Evolutionary conservation across 371 early-diverging fungal species (phyloP).

Genomic region (Mucor piriformis): DNA sequence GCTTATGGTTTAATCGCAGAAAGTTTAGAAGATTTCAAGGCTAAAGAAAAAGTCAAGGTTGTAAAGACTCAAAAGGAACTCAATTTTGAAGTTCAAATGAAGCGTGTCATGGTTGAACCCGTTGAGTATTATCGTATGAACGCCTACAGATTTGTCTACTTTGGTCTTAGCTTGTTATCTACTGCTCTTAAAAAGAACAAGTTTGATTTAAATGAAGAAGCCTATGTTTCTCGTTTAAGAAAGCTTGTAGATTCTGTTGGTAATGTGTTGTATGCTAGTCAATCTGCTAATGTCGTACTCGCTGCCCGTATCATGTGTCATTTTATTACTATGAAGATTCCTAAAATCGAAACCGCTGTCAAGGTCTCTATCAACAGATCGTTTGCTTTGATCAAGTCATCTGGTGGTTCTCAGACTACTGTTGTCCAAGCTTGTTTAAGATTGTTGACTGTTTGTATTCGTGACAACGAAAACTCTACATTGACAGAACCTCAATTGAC

Average conservation of each 20-base stretch:
- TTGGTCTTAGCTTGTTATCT: constrained; percentile 82
- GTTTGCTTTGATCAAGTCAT: constrained; percentile 71
- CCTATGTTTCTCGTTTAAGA: constrained; percentile 70
- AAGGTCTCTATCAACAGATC: constrained; percentile 77
- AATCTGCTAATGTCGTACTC: constrained; percentile 67
- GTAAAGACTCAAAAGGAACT: constrained; percentile 58
- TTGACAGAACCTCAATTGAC: constrained; percentile 79
- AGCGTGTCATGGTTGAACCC: constrained; percentile 52
- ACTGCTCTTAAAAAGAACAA: constrained; percentile 70
- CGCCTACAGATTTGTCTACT: constrained; percentile 88
- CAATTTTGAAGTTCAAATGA: constrained; percentile 76
- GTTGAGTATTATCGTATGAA: constrained; percentile 76
- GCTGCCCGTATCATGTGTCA: constrained; percentile 73
- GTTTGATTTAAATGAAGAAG: constrained; percentile 56
- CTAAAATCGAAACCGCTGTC: constrained; percentile 64
- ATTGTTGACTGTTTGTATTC: constrained; percentile 77
- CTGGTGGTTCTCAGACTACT: constrained; percentile 69
- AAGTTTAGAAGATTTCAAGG: constrained; percentile 65
- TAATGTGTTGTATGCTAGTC: constrained; percentile 80
- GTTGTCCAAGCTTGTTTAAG: constrained; percentile 81
- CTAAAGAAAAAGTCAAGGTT: constrained; percentile 48
- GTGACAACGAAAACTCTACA: constrained; percentile 61
- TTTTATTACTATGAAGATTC: constrained; percentile 72
- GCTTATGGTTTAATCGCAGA: constrained; percentile 83
- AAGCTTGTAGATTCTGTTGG: constrained; percentile 83